Base-by-base conservation (phyloP, 179 eudicot genomes). In the Heliamphora pulchella region DNA sequence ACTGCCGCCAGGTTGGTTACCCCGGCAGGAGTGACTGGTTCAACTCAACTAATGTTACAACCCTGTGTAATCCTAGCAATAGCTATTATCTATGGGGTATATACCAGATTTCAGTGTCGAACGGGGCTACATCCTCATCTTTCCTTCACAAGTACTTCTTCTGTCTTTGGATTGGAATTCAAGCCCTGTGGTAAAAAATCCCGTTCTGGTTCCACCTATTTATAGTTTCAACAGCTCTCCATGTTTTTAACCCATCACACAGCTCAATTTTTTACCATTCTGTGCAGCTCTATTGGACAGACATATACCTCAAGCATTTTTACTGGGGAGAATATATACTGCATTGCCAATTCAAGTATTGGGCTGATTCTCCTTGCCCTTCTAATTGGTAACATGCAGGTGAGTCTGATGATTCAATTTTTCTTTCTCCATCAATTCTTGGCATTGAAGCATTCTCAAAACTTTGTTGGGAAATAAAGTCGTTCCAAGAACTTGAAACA, bases 361-460 rank as follows among this genome's bases (percentile, higher is more conserved):
- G 97, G 97, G 51, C 84, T 92, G 61, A 87, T 91, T 75, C 87
- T 92, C 53, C 87, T 92, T 79, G 92, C 89, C 2, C 85, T 90
- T 79, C 88, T 91, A 62, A 87, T 92, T 0, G 93, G 90, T 6
- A 92, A 89, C 65, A 92, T 92, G 94, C 97, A 92, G 81, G 97
- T 92, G 80, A 81, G 81, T 65, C 43, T 51, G 14, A 4, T 31
- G 31, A 31, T 31, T 31, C 31, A 31, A 31, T 31, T 31, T 31
- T 31, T 31, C 31, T 31, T 31, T 31, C 31, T 31, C 31, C 31
- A 0, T 31, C 31, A 67, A 0, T 13, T 41, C 2, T 11, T 41
- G 0, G 14, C 41, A 47, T 66, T 66, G 47, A 66, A 66, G 50
- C 14, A 39, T 67, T 43, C 11, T n/a, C 71, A 43, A 67, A 43